Evolutionary conservation across 805 yeast species (phyloP).

Genomic region (Hermanozyma aechmeae): DNA sequence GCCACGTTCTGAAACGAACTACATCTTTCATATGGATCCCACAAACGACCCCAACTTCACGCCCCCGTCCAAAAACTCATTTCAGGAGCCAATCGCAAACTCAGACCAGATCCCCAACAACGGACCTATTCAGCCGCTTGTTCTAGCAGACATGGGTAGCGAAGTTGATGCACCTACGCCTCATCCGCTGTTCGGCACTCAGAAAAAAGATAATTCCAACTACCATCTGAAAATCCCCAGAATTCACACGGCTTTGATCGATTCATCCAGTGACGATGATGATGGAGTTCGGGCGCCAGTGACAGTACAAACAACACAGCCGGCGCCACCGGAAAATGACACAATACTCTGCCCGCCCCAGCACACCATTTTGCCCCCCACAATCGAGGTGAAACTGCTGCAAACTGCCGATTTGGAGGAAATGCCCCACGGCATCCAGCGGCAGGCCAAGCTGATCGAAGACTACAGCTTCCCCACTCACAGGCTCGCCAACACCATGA

Average conservation of each 20-base stretch:
- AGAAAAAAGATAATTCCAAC: not conserved
- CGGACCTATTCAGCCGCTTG: conserved; percentile 65
- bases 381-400: conserved; percentile 38
- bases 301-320: conserved; percentile 9
- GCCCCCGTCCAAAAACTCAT: conserved; percentile 67
- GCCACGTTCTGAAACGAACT: no score
- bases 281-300: conserved; percentile 20
- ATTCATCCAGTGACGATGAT: conserved; percentile 40
- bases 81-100: conserved; percentile 57
- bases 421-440: conserved; percentile 86
- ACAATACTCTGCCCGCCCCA: not conserved
- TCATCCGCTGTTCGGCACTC: conserved; percentile 25
- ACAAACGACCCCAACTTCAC: conserved; percentile 83
- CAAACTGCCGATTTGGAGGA: conserved; percentile 94
- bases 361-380: conserved; percentile 24
- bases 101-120: conserved; percentile 61
- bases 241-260: conserved; percentile 44
- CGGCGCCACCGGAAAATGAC: not conserved
- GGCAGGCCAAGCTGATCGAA: conserved; percentile 70
- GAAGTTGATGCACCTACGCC: conserved; percentile 69
- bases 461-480: conserved; percentile 83
- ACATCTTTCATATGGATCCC: no score
- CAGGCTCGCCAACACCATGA: conserved; percentile 59
- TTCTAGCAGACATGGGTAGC: conserved; percentile 59
- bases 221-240: conserved; percentile 41